Evolutionary conservation across 2,329 filamentous ascomycete species (phyloP), one percentile per base, ranked within the genome.

Genomic region (Hypoxylon sp.): DNA sequence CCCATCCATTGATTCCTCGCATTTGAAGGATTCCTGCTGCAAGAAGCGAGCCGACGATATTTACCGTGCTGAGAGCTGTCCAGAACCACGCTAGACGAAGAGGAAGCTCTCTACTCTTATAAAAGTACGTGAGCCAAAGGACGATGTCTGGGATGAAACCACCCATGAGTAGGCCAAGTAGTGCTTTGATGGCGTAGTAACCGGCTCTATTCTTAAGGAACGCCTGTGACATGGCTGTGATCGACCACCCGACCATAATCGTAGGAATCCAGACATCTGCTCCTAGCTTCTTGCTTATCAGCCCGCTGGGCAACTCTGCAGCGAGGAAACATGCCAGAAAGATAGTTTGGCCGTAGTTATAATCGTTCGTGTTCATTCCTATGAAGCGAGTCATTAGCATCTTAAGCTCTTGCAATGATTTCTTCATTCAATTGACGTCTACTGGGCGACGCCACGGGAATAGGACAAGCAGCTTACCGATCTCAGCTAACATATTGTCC

Each of bases 111-210:
- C 84, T 84, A 0, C 87, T 87, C 49, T 88, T 93, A 80, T 93
- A 94, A 79, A 91, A 94, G 77, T 94, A 94, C 2, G 87, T 90
- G 4, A 93, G 82, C 78, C 90, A 93, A 0, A 91, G 80, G 13
- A 91, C 85, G 21, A 87, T 87, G 65, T 89, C 87, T 0, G 88
- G 87, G 53, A 90, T 90, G 68, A 90, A 90, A 0, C 87, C 87
- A 21, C 87, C 87, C 75, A 86, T 82, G 56, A 87, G 79, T 1
- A 88, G 75, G 3, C 83, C 85, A 0, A 87, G 76, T 0, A 80
- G 69, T 0, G 73, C 73, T 2, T 76, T 75, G 2, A 76, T 78
- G 1, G 74, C 73, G 32, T 77, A 80, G 68, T 77, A 80, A n/a
- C 68, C 72, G 1, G 72, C 72, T 30, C 73, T 65, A 30, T 65